A percentile compares a stretch with the other conserved stretches of the same genome.
These are phyloP conservation scores for Dendrobium nobile DNA, from an alignment of 106 monocot species.

Conservation along the genomic window DNA sequence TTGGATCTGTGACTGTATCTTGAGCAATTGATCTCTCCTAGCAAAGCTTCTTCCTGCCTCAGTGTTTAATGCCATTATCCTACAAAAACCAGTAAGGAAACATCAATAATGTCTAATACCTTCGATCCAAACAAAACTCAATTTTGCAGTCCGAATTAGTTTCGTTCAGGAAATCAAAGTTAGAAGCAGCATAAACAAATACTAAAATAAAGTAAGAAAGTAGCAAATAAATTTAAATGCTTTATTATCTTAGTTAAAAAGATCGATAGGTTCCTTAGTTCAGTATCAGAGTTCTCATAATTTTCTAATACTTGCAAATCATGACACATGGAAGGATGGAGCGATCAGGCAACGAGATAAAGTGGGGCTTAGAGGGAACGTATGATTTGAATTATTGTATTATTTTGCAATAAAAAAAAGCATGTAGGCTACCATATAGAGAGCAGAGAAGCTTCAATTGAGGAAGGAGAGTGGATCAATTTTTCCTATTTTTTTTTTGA, in stretches of 20 bases:
- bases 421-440: no score
- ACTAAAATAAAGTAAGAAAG: neutral
- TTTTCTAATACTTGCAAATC: neutral
- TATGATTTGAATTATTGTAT: no score
- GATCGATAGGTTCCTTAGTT: neutral
- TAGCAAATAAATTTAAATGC: neutral
- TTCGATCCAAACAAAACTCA: neutral
- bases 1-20: conserved; percentile 58
- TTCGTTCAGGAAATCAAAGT: neutral
- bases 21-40: conserved; percentile 63
- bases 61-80: conserved; percentile 25
- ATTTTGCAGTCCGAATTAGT: neutral
- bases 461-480: no score
- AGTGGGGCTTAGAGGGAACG: no score
- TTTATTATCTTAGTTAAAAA: neutral
- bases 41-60: conserved; percentile 63
- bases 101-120: neutral
- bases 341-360: no score
- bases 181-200: neutral
- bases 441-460: no score
- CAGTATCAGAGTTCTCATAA: neutral
- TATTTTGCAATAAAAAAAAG: no score
- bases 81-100: neutral
- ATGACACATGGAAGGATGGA: no score
- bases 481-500: no score